Base-by-base conservation (phyloP, 495 filamentous ascomycete species). In the Cercophora samala region DNA sequence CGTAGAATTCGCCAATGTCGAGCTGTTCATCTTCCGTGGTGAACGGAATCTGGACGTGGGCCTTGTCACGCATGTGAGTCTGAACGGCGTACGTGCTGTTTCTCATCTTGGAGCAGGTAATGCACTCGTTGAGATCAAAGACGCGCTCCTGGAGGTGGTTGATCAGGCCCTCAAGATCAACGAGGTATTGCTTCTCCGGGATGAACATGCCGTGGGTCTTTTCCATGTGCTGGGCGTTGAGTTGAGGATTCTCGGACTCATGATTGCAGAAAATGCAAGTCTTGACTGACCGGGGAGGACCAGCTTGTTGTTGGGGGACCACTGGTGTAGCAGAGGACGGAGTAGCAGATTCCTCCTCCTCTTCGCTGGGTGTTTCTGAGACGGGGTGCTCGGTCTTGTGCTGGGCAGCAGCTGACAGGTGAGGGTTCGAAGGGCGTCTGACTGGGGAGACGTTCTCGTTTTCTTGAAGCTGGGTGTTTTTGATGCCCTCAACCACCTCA, bases 1-100 rank as follows among this genome's bases (percentile, higher is more conserved):
- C 96, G 80, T 98, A 99, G 80, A 91, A 98, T 58, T 98, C 91
- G n/a, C 95, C 96, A 66, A 99, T 89, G 64, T 96, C 93, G 19
- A 99, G 83, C 79, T 97, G 92, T 73, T 99, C 93, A 42, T 90
- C 90, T 73, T 97, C 91, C 0, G 87, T 88, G 56, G 90, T 89
- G 76, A 96, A 99, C 0, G 91, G 93, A 68, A 99, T 93, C 86
- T 91, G 96, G 82, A 93, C 97, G 77, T 99, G 95, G 9, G 91
- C 88, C 78, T 93, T 93, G 76, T 99, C 95, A 42, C 90, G 89
- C 95, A 99, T 99, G 76, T 99, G 95, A 0, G 92, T 96, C 68
- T 95, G 92, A 51, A 92, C 85, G 17, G 91, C 93, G 64, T 86
- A 84, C 1, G 88, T 80, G 24, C 87, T 92, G 66, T 87, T 87